Evolutionary conservation across 768 basidiomycete species (phyloP).

Genomic region (Cystobasidium tubakii): DNA sequence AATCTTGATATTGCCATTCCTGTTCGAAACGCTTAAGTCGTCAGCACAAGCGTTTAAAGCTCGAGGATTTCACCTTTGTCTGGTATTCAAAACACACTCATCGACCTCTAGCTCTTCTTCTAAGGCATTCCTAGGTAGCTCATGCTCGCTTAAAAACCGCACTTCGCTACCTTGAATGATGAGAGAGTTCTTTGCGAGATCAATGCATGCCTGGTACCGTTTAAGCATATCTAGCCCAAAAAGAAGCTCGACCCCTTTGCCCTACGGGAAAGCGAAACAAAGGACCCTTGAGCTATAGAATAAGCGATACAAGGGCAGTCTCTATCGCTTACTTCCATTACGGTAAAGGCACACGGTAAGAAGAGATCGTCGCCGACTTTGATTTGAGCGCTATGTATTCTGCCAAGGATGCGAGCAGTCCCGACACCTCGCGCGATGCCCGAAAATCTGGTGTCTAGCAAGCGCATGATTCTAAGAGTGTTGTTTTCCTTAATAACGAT

Average conservation of each 20-base stretch:
- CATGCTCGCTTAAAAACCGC: conserved; percentile 83
- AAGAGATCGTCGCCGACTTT: conserved; percentile 69
- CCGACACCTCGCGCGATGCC: conserved; percentile 92
- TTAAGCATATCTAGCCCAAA: conserved; percentile 99
- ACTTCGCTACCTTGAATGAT: conserved; percentile 90
- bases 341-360: conserved; percentile 84
- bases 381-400: conserved; percentile 87
- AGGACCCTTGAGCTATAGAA: neutral
- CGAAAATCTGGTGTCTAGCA: conserved; percentile 76
- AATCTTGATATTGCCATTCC: conserved; percentile 43
- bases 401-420: conserved; percentile 84
- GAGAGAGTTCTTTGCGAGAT: conserved; percentile 78
- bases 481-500: conserved; percentile 25
- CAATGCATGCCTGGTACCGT: conserved; percentile 92
- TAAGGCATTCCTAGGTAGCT: conserved; percentile 67
- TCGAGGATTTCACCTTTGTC: too few species aligned
- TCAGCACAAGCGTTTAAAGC: too few species aligned
- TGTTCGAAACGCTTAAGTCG: neutral
- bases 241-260: conserved; percentile 85
- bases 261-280: conserved; percentile 53
- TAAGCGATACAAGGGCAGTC: neutral
- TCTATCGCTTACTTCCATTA: conserved; percentile 73
- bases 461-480: conserved; percentile 71
- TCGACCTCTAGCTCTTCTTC: conserved; percentile 49
- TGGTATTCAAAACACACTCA: conserved; percentile 42